A percentile compares a stretch with the other conserved stretches of the same genome.
These are phyloP conservation scores for Moniliophthora roreri DNA, from an alignment of 1,284 basidiomycete genomes.

Conservation along the genomic window DNA sequence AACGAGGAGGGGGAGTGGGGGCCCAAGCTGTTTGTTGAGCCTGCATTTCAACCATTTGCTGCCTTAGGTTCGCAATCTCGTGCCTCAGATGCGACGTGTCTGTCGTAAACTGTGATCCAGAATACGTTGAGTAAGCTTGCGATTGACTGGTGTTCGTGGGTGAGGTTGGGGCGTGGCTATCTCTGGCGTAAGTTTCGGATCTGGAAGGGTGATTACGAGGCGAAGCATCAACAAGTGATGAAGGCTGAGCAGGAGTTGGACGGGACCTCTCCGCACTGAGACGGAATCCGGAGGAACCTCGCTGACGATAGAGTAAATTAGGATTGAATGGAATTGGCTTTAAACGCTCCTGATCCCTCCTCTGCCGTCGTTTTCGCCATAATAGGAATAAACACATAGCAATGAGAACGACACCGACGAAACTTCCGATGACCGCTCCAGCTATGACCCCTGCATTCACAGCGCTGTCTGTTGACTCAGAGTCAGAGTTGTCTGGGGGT, in stretches of 20 bases:
- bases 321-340: background rate
- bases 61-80: background rate
- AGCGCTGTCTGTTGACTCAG: background rate
- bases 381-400: background rate
- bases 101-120: background rate
- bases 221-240: background rate
- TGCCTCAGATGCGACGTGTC: background rate
- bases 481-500: background rate
- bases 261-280: background rate
- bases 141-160: background rate
- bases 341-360: background rate
- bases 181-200: background rate
- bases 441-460: conserved; percentile 6
- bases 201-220: background rate
- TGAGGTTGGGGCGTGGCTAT: background rate
- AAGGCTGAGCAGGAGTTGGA: background rate
- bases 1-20: background rate
- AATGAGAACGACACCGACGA: conserved; percentile 4
- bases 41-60: background rate
- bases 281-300: background rate
- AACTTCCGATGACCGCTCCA: conserved; percentile 8
- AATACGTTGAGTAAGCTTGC: background rate
- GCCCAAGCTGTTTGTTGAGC: background rate
- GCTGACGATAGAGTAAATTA: background rate
- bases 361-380: background rate